Evolutionary conservation across 2,329 filamentous ascomycete genomes (phyloP).

Genomic region (Rutstroemia sp.): DNA sequence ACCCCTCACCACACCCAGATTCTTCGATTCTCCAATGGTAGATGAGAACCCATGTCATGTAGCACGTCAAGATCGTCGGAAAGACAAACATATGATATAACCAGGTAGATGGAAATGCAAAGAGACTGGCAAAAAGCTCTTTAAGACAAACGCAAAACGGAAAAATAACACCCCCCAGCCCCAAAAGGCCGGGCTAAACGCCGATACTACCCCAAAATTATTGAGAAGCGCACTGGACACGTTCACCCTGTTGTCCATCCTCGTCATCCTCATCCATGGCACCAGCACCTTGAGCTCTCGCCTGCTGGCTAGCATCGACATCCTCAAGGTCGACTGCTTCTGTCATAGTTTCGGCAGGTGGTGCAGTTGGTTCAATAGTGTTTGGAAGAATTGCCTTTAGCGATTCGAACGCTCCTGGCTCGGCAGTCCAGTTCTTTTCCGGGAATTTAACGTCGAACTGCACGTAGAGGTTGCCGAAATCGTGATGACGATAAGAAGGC

Average conservation of each 20-base stretch:
- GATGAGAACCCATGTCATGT: neutral
- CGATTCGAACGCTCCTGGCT: slow-evolving; percentile 64
- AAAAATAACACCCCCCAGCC: neutral
- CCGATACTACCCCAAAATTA: slow-evolving; percentile 36
- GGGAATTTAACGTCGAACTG: slow-evolving; percentile 98
- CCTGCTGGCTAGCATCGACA: slow-evolving; percentile 61
- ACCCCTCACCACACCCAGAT: neutral
- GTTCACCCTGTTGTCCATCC: slow-evolving; percentile 68
- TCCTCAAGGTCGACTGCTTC: slow-evolving; percentile 86
- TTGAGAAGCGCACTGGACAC: slow-evolving; percentile 82
- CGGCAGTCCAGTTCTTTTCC: slow-evolving; percentile 61
- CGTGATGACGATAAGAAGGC: slow-evolving; percentile 92
- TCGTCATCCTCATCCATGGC: slow-evolving; percentile 71
- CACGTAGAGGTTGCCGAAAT: slow-evolving; percentile 92
- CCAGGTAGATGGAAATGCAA: slow-evolving; percentile 6
- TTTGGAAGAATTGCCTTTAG: slow-evolving; percentile 82
- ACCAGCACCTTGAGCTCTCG: slow-evolving; percentile 59
- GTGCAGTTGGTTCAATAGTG: slow-evolving; percentile 49
- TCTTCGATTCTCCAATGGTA: neutral
- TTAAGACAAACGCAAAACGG: neutral
- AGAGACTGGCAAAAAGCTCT: slow-evolving; percentile 6
- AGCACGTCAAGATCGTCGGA: neutral
- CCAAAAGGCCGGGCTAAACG: slow-evolving; percentile 6
- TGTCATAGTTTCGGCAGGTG: slow-evolving; percentile 80
- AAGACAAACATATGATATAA: slow-evolving; percentile 8